Base-by-base conservation (phyloP, 768 basidiomycete genomes). In the Neoboletus brunneissimus region DNA sequence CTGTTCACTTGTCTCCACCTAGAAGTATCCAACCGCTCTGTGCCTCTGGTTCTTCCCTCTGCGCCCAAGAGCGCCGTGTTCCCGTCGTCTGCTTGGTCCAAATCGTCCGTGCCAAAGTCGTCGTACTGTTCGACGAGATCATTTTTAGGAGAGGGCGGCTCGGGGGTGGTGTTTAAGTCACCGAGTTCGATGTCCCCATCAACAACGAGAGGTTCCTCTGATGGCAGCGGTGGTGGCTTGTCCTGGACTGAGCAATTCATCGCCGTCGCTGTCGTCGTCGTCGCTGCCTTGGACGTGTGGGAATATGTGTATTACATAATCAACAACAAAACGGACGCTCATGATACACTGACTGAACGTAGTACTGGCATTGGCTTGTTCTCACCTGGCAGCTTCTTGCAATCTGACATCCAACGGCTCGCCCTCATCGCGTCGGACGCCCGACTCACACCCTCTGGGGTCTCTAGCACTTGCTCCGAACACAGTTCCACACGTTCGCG, bases 1-100 rank as follows among this genome's bases (percentile, higher is more conserved):
- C 78, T 70, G 61, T 76, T 76, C 11, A 83, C 75, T 64, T 85
- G 85, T 1, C 73, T 65, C 87, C 87, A 88, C 15, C 77, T 53
- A 29, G 49, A 63, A 51, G 51, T 41, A 58, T 51, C 51, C 47
- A 65, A 59, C 45, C 63, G 67, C 48, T 70, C 68, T 2, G 55
- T 64, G 9, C 64, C 69, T n/a, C 67, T 66, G 8, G 65, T 65
- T 41, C 70, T 64, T 27, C 61, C 63, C 32, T 64, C 66, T 42
- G 72, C 60, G 20, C 68, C 72, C 3, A 88, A 71, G 5, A 88
- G 70, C 3, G 81, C 81, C 23, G 67, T 68, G 34, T 65, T 73
- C 1, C 76, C 81, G 5, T 78, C 78, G 32, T 76, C 77, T 20
- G 13, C 37, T 16, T 50, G 12, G n/a, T 38, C 37, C 25, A 25